Evolutionary conservation across 805 yeast species (phyloP), one percentile per base, ranked within the genome.

Genomic region (Pachysolen tannophilus): DNA sequence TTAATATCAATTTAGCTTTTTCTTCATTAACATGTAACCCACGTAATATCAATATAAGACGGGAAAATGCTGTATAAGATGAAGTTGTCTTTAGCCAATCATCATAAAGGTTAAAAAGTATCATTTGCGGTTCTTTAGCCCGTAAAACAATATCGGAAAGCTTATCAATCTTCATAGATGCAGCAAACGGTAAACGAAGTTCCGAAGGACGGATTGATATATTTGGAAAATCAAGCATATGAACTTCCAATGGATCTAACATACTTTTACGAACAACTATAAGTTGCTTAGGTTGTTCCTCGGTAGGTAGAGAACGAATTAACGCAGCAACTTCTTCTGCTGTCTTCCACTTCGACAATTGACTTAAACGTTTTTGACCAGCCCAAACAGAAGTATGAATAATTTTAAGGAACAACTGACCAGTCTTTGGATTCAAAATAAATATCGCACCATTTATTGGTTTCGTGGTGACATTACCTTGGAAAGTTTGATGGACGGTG

Each of bases 251-350:
- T 3, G 99, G 97, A 62, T 92, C 99, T 40, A 83, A 50, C 69
- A 92, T 81, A 10, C 95, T 94, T 48, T 83, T 85, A 48, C 97
- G 67, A 0, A 96, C 83, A 8, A 85, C 88, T 51, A 92, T 82
- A 40, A 92, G 62, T 56, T 88, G 95, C 49, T 82, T 82, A 2
- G 98, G 98, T 49, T 87, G 96, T 57, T 92, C 96, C 49, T 90
- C 97, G 36, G 76, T 69, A 1, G 97, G 97, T 35, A 92, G 60
- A 0, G 97, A 84, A 28, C 96, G 69, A 14, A 92, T 72, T 43
- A 92, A 63, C 0, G 95, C 94, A 11, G 96, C 90, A 16, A 86
- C 94, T 56, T 90, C 97, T 58, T 92, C 99, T 0, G 98, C 97
- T 2, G 97, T 79, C 55, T 90, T 92, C 98, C 98, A 92, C 53